A percentile compares a stretch with the other conserved stretches of the same genome.
Conservation (phyloP, 2,329 filamentous ascomycete genomes). For the Zasmidium cellare region DNA sequence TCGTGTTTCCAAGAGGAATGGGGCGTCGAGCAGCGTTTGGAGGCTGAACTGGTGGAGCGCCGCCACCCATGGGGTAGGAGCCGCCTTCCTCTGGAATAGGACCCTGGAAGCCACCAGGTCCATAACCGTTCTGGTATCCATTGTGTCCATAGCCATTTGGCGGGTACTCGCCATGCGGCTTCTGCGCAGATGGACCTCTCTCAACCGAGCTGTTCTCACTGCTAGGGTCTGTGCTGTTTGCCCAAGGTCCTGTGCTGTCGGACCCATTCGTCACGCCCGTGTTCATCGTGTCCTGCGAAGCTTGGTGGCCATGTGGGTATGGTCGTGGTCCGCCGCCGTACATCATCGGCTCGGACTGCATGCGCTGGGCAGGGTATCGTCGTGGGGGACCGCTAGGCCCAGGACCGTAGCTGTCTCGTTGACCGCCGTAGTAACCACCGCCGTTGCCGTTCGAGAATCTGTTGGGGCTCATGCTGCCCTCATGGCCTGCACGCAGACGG, state of each 20-base stretch:
- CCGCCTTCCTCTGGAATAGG: conserved; percentile 42
- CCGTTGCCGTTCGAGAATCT: conserved; percentile 31
- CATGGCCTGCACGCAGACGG: conserved; percentile 31
- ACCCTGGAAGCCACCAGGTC: conserved; percentile 39
- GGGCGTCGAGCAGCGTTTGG: conserved; percentile 31
- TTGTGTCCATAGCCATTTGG: conserved; percentile 51
- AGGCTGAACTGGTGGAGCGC: conserved; percentile 24
- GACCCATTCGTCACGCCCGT: conserved; percentile 73
- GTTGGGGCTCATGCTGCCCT: conserved; percentile 26
- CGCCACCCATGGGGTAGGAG: conserved; percentile 18
- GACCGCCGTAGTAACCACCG: conserved; percentile 41
- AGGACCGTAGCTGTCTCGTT: conserved; percentile 38
- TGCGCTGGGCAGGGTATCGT: conserved; percentile 40
- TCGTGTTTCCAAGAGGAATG: conserved; percentile 29
- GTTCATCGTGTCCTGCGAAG: conserved; percentile 83
- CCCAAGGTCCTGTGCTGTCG: conserved; percentile 68
- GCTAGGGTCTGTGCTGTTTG: conserved; percentile 85
- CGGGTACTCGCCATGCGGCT: conserved; percentile 43
- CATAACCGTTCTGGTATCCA: conserved; percentile 32
- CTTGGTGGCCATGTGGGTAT: conserved; percentile 62
- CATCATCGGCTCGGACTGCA: conserved; percentile 47
- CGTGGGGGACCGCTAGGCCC: conserved; percentile 37
- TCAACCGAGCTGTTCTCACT: conserved; percentile 93
- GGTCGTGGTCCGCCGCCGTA: conserved; percentile 35
- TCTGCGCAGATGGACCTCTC: conserved; percentile 33